These are phyloP conservation scores for Pythium aquatile DNA, from an alignment of 352 stramenopile species.

Conservation along the genomic window DNA sequence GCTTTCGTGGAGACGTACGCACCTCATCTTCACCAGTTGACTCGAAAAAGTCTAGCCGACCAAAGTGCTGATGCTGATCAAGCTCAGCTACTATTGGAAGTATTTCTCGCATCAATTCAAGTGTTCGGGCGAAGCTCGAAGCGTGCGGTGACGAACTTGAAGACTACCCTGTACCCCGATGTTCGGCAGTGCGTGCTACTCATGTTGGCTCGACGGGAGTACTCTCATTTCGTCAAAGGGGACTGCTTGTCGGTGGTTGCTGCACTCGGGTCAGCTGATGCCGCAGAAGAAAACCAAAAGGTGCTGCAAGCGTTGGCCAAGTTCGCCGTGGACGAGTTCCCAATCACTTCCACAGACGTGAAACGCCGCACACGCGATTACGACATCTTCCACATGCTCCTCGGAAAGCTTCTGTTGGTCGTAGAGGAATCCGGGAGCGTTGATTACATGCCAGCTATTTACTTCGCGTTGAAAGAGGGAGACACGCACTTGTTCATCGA, in stretches of 20 bases:
- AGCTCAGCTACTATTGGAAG: constrained; percentile 41
- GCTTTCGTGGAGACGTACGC: constrained; percentile 46
- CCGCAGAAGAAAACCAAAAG: constrained; percentile 5
- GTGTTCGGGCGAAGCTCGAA: constrained; percentile 40
- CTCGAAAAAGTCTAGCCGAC: constrained; percentile 26
- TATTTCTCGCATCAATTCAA: constrained; percentile 42
- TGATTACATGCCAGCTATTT: constrained; percentile 49
- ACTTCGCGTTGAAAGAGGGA: constrained; percentile 63
- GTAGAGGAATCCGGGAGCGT: constrained; percentile 52
- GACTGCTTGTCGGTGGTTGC: constrained; percentile 50
- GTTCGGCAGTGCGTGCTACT: constrained; percentile 36
- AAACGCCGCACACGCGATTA: constrained; percentile 57
- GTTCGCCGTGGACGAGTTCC: constrained; percentile 76
- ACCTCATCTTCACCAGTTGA: constrained; percentile 41
- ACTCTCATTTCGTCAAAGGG: constrained; percentile 60
- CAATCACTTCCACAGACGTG: constrained; percentile 73
- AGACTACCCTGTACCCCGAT: constrained; percentile 36
- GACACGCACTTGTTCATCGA: constrained; percentile 47
- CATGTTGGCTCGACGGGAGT: constrained; percentile 37
- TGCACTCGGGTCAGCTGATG: constrained; percentile 27
- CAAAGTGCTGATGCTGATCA: constrained; percentile 31
- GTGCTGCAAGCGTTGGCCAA: constrained; percentile 36
- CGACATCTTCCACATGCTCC: constrained; percentile 57
- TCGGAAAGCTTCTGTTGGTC: constrained; percentile 48
- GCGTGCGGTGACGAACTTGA: constrained; percentile 28